Evolutionary conservation across 495 filamentous ascomycete species (phyloP), one percentile per base, ranked within the genome.

Genomic region (Xylaria longipes): DNA sequence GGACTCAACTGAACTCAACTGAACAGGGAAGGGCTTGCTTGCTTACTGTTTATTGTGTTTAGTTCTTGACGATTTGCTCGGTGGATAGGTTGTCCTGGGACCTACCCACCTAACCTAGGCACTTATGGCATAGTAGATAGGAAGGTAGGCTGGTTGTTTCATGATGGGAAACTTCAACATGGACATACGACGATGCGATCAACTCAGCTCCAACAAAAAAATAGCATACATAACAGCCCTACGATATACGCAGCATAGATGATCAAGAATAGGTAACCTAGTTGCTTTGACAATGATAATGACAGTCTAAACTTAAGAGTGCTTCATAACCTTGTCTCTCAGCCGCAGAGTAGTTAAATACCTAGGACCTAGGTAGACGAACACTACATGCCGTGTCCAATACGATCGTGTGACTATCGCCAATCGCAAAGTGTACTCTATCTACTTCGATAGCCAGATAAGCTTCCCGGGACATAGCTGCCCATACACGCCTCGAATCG

Each of bases 41-140:
- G 57, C 57, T 60, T 60, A 60, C 57, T 60, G 57, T 60, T 60
- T 31, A 15, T 7, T 14, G 17, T 60, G 33, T 15, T 37, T 20
- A 14, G n/a, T 60, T 58, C 20, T 60, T 22, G 31, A 22, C 31
- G 33, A 39, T n/a, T 22, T 60, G 31, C 25, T 60, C 14, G 5
- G n/a, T 37, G 11, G 57, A 15, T 37, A 22, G 20, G 17, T 3
- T 11, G 2, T 37, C 57, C 9, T 37, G 33, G 33, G 3, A 25
- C 33, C 8, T 4, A 37, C 33, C 11, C n/a, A 15, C 31, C 7
- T 60, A 6, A 15, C 31, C 7, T 60, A 6, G 3, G 8, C 15
- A 39, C 20, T 12, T 60, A 37, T 33, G 57, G 39, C 12, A 37
- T 60, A 35, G 33, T 11, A 37, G 56, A 14, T n/a, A 22, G 33